Conservation (phyloP, 2,329 filamentous ascomycete genomes). For the Didymella exigua region DNA sequence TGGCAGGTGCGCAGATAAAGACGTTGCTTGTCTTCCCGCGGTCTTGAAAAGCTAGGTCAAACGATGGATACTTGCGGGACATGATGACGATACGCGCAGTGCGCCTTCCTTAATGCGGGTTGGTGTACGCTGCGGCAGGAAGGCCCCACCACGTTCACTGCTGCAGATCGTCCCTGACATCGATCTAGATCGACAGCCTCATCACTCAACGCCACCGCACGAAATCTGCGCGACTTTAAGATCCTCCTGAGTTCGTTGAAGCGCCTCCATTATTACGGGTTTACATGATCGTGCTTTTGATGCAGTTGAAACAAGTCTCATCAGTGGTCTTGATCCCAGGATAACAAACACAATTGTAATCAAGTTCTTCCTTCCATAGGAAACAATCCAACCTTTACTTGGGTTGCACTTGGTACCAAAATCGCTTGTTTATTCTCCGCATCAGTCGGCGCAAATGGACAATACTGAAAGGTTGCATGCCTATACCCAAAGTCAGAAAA, state of each 20-base stretch:
- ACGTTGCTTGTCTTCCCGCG: slow-evolving; percentile 5
- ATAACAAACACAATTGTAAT: slow-evolving; percentile 17
- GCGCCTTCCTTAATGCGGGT: slow-evolving; percentile 3
- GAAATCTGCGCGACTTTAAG: neutral
- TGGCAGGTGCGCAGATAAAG: slow-evolving; percentile 3
- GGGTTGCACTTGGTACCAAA: neutral
- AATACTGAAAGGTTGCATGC: slow-evolving; percentile 25
- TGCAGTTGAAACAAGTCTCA: slow-evolving; percentile 8
- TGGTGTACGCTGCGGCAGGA: slow-evolving; percentile 1
- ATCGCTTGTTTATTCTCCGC: slow-evolving; percentile 4
- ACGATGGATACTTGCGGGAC: slow-evolving; percentile 14
- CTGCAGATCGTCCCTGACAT: slow-evolving; percentile 6
- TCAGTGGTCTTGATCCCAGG: slow-evolving; percentile 45
- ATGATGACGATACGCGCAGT: slow-evolving; percentile 20
- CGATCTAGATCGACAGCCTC: slow-evolving; percentile 11
- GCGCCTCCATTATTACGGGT: neutral
- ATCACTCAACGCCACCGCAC: neutral
- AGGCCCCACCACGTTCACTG: neutral
- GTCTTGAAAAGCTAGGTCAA: slow-evolving; percentile 8
- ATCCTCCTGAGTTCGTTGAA: neutral
- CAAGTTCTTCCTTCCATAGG: slow-evolving; percentile 12
- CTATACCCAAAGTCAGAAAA: slow-evolving; percentile 98
- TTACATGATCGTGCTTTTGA: slow-evolving; percentile 9
- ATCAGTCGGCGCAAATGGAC: slow-evolving; percentile 11
- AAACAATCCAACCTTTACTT: neutral